Evolutionary conservation across 1,284 basidiomycete genomes (phyloP).

Genomic region (Tranzscheliella williamsii): DNA sequence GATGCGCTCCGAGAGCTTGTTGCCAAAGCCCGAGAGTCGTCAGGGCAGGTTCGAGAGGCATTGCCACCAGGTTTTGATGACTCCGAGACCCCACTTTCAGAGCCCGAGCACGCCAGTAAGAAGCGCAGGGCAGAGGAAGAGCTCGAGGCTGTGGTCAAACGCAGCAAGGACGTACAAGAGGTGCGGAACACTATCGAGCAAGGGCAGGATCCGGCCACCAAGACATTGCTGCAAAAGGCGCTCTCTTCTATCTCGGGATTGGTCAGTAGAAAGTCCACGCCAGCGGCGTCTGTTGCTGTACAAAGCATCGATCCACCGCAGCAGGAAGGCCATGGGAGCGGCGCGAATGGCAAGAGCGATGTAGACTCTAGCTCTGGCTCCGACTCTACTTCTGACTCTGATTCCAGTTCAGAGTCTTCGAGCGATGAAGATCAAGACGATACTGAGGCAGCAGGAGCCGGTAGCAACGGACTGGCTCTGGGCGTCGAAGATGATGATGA

Average conservation of each 20-base stretch:
- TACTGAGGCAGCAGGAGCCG: background rate
- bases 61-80: slow-evolving; percentile 32
- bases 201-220: slow-evolving; percentile 23
- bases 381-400: slow-evolving; percentile 3
- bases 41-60: slow-evolving; percentile 24
- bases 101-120: slow-evolving; percentile 1
- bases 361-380: slow-evolving; percentile 8
- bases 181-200: slow-evolving; percentile 20
- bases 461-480: background rate
- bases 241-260: slow-evolving; percentile 27
- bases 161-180: slow-evolving; percentile 20
- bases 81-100: background rate
- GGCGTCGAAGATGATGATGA: slow-evolving; percentile 35
- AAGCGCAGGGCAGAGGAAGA: slow-evolving; percentile 34
- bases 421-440: slow-evolving; percentile 16
- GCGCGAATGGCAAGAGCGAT: background rate
- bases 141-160: slow-evolving; percentile 8
- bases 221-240: slow-evolving; percentile 23
- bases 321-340: background rate
- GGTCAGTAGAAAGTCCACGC: slow-evolving; percentile 1
- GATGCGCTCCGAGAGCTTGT: slow-evolving; percentile 32
- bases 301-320: background rate
- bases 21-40: slow-evolving; percentile 20
- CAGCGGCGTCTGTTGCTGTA: background rate
- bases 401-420: slow-evolving; percentile 14